phyloP scores from a whole-genome alignment of 2,329 filamentous ascomycete genomes.

The Colletotrichum eremochloae region DNA sequence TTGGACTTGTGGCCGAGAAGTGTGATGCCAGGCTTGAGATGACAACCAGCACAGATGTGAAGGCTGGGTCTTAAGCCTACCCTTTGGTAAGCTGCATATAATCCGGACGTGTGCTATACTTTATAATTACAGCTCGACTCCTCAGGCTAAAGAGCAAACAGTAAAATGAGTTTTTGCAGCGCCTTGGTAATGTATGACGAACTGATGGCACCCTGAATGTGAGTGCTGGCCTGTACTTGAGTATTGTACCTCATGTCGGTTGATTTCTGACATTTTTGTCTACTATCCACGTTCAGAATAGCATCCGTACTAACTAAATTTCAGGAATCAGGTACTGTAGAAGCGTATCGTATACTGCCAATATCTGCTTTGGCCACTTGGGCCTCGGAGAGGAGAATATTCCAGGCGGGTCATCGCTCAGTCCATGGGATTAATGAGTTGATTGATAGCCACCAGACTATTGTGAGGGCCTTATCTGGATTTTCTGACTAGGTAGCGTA shows the following conservation, averaged over 20 bases:
- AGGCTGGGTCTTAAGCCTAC: neutral
- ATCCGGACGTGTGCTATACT: neutral
- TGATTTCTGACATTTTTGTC: neutral
- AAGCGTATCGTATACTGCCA: neutral
- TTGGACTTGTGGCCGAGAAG: neutral
- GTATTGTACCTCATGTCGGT: neutral
- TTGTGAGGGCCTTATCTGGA: accelerated
- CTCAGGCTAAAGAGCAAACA: neutral
- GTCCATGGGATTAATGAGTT: too few relatives aligned
- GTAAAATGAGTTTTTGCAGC: neutral
- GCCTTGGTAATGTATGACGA: neutral
- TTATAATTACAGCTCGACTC: too few relatives aligned
- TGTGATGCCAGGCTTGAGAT: neutral
- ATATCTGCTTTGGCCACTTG: too few relatives aligned
- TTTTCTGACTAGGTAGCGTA: neutral
- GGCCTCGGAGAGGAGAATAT: too few relatives aligned
- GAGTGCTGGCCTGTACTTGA: neutral
- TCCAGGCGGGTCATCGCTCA: neutral
- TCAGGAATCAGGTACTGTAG: neutral
- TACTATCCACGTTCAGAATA: neutral
- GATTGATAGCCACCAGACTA: neutral
- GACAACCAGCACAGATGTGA: neutral
- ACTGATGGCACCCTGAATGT: neutral
- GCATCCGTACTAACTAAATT: too few relatives aligned
- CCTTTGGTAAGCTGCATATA: neutral